Percentiles rank a stretch among this genome's conserved stretches.
phyloP scores from a whole-genome alignment of 2,329 filamentous ascomycete species.

The Cercospora canescens region DNA sequence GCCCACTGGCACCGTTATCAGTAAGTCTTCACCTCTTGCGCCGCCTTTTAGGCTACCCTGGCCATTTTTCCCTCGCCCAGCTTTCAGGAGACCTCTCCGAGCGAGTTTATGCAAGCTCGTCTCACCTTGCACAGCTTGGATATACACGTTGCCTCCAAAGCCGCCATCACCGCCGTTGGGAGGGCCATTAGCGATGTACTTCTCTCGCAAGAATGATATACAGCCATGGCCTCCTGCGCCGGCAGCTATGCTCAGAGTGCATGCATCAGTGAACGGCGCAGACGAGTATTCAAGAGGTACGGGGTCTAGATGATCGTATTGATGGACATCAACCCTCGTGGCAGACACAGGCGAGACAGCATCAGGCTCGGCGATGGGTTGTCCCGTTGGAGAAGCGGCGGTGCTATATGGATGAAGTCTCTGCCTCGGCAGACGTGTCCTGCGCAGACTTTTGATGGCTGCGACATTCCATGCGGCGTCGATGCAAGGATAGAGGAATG shows the following conservation, averaged over 20 bases:
- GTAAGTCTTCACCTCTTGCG: slow-evolving; percentile 78
- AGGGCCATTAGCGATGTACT: slow-evolving; percentile 83
- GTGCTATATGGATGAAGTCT: slow-evolving; percentile 18
- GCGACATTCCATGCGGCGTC: slow-evolving; percentile 8
- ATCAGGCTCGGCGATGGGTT: slow-evolving; percentile 6
- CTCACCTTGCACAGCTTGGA: slow-evolving; percentile 87
- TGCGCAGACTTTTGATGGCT: background rate
- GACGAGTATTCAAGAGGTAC: slow-evolving; percentile 79
- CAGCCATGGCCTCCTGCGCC: slow-evolving; percentile 88
- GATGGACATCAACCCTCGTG: background rate
- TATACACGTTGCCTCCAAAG: slow-evolving; percentile 87
- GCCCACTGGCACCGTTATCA: slow-evolving; percentile 89
- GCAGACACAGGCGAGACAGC: background rate
- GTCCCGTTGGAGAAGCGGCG: slow-evolving; percentile 7
- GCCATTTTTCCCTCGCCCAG: slow-evolving; percentile 74
- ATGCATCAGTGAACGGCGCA: slow-evolving; percentile 84
- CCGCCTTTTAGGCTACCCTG: slow-evolving; percentile 74
- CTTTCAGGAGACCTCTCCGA: slow-evolving; percentile 71
- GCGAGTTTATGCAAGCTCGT: slow-evolving; percentile 92
- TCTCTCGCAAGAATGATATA: slow-evolving; percentile 90
- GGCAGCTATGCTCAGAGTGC: slow-evolving; percentile 72
- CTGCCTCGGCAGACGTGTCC: slow-evolving; percentile 7
- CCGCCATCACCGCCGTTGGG: slow-evolving; percentile 95
- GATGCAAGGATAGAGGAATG: slow-evolving; percentile 49
- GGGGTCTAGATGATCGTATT: slow-evolving; percentile 47